Evolutionary conservation across 208 protist genomes (phyloP), one percentile per base, ranked within the genome.

Genomic region (Acanthamoeba lenticulata): DNA sequence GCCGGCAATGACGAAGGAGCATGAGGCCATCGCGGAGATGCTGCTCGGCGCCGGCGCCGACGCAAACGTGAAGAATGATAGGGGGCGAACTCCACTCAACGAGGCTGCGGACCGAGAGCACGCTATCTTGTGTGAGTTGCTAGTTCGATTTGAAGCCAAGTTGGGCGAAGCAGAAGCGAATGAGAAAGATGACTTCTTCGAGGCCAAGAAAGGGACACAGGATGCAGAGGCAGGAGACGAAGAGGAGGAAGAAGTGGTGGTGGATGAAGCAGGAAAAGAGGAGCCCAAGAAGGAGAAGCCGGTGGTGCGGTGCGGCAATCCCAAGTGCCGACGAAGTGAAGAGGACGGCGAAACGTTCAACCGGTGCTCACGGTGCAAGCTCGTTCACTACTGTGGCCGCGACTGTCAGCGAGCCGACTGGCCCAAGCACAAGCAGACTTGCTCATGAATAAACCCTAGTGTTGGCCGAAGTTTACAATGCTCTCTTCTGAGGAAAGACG

Each of bases 401-500:
- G 69, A 79, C 6, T 79, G 69, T 17, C 69, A 79, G 69, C 69
- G 69, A 79, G 69, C 69, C 0, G 69, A 79, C 69, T 79, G 69
- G 69, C 69, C 69, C 32, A 38, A 45, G 36, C 69, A 79, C 69
- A 79, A 79, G 36, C 13, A n/a, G 34, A 15, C 36, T 11, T 79
- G 19, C 69, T 38, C 24, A 79, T 79, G 34, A n/a, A 79, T 5
- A 1, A 2, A 69, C 21, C 19, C 36, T 36, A 11, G 21, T 60
- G 15, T 60, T 21, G 21, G 15, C 11, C 52, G 21, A 27, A 11
- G 21, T 60, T 60, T 21, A 60, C 52, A n/a, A n/a, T n/a, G n/a
- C n/a, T n/a, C n/a, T n/a, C n/a, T n/a, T n/a, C n/a, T n/a, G n/a
- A n/a, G n/a, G n/a, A n/a, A n/a, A n/a, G n/a, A n/a, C n/a, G n/a